Conservation (phyloP, 192 early-diverging fungal genomes). For the Gamsiella multidivaricata region DNA sequence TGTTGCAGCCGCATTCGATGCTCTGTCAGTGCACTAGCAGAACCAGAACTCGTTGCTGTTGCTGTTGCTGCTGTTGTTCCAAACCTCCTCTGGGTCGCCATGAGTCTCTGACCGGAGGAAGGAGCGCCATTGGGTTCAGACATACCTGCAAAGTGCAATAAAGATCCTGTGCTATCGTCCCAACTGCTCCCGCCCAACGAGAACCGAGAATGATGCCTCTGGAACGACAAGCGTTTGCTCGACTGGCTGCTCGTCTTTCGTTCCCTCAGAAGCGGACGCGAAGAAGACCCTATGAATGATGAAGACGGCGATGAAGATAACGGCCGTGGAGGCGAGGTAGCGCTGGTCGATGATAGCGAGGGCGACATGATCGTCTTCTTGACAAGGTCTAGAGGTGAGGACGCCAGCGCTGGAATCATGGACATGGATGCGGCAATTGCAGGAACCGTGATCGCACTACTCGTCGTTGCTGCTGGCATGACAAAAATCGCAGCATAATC, state of each 20-base stretch:
- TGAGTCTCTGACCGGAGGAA: neutral
- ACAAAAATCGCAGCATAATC: conserved; percentile 41
- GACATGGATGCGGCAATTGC: neutral
- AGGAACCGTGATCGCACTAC: neutral
- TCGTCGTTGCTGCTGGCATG: neutral
- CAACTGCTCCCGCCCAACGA: conserved; percentile 26
- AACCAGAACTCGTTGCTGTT: conserved; percentile 4
- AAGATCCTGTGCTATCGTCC: conserved; percentile 29
- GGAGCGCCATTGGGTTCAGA: conserved; percentile 14
- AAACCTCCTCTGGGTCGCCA: conserved; percentile 2
- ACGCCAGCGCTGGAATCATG: conserved; percentile 10
- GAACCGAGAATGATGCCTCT: conserved; percentile 30
- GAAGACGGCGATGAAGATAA: neutral
- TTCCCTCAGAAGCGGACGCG: neutral
- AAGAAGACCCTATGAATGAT: conserved; percentile 1
- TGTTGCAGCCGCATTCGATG: conserved; percentile 19
- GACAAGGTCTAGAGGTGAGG: conserved; percentile 24
- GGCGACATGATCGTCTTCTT: conserved; percentile 34
- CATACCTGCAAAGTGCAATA: conserved; percentile 15
- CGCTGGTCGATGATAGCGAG: neutral
- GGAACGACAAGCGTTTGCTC: conserved; percentile 21
- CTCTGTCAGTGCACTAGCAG: neutral
- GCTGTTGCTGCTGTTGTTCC: conserved; percentile 1
- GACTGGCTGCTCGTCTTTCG: neutral
- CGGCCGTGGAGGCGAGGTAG: neutral